phyloP scores from a whole-genome alignment of 2,329 filamentous ascomycete genomes.

The Xylariaceae sp. region DNA sequence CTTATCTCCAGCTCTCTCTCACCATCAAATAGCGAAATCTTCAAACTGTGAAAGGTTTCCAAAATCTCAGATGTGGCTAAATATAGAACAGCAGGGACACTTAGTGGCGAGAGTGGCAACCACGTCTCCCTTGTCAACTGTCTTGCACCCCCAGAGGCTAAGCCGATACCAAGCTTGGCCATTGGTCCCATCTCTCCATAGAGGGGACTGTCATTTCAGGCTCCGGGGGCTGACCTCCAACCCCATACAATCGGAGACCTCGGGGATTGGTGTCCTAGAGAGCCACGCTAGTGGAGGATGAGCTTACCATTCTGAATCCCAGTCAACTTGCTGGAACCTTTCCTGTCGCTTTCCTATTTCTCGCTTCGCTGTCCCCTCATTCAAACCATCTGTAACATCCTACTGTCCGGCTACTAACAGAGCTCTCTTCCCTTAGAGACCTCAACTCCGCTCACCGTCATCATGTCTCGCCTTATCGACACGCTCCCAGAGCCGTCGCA shows the following conservation, averaged over 20 bases:
- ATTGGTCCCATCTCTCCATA: neutral
- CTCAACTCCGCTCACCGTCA: neutral
- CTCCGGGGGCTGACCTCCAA: neutral
- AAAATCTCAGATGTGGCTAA: no score
- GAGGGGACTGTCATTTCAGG: neutral
- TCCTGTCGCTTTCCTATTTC: neutral
- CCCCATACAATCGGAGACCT: neutral
- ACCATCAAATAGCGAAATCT: no score
- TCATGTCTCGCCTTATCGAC: conserved; percentile 22
- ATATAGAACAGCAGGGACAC: no score
- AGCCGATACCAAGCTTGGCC: neutral
- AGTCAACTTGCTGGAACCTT: neutral
- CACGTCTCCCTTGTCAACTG: no score
- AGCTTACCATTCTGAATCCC: no score
- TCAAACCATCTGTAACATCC: neutral
- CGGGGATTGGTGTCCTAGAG: neutral
- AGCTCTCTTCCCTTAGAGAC: neutral
- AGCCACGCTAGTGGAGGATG: no score
- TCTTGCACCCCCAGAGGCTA: no score
- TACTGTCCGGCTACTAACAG: neutral
- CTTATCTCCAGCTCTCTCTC: no score
- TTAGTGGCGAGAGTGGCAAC: no score
- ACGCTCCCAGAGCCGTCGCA: conserved; percentile 15
- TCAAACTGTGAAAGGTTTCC: no score
- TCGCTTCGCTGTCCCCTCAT: neutral